phyloP scores from a whole-genome alignment of 73 alveolate species.

The Uronychia setigera region DNA sequence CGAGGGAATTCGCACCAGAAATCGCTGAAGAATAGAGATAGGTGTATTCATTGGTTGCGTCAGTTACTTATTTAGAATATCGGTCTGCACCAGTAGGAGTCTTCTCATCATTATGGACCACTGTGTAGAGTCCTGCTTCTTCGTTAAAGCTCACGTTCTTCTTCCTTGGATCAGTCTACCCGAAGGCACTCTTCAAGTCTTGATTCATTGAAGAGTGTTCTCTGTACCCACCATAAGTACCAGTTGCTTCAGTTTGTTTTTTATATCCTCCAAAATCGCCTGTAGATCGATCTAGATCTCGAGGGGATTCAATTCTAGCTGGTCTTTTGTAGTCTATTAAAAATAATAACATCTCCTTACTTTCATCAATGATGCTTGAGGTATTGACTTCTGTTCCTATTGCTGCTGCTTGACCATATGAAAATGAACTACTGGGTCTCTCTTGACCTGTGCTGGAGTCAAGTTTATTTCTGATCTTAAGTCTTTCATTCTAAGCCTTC shows the following conservation, averaged over 20 bases:
- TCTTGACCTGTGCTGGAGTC: background rate
- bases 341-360: background rate
- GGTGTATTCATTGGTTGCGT: background rate
- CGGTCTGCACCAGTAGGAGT: background rate
- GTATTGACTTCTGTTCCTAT: background rate
- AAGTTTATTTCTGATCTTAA: background rate
- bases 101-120: background rate
- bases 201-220: background rate
- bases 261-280: conserved; percentile 1
- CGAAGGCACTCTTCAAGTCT: background rate
- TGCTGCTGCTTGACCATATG: background rate
- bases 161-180: no score
- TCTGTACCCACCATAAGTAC: background rate
- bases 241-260: background rate
- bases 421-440: background rate
- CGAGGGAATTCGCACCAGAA: background rate
- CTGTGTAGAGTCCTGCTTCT: background rate
- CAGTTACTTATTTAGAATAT: background rate
- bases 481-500: background rate
- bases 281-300: background rate
- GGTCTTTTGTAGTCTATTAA: background rate
- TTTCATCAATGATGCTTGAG: background rate
- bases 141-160: background rate
- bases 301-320: background rate
- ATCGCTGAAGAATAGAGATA: background rate